Evolutionary conservation across 169 alveolate genomes (phyloP).

Genomic region (Miamiensis avidus): DNA sequence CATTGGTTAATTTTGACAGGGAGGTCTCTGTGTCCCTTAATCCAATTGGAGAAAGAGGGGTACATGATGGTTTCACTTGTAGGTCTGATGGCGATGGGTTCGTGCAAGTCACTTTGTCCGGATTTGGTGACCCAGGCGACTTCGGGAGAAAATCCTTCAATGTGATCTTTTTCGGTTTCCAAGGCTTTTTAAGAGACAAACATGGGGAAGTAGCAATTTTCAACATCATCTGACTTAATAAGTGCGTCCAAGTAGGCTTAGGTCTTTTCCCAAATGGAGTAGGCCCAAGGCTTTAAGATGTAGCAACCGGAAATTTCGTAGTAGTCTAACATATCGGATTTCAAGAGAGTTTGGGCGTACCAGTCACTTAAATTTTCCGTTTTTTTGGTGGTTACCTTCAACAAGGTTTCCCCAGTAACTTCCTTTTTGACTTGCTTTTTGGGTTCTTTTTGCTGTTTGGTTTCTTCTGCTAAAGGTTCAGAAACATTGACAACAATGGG

Average conservation of each 20-base stretch:
- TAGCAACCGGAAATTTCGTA: slow-evolving; percentile 99
- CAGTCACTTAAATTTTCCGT: slow-evolving; percentile 83
- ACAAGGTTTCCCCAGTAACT: slow-evolving; percentile 50
- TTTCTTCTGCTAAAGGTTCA: slow-evolving; percentile 51
- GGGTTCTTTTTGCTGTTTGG: slow-evolving; percentile 53
- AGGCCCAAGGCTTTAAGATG: slow-evolving; percentile 97
- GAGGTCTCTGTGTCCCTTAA: slow-evolving; percentile 97
- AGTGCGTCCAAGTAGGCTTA: slow-evolving; percentile 73
- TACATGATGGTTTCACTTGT: slow-evolving; percentile 99
- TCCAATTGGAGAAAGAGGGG: slow-evolving; percentile 97
- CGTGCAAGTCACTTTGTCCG: slow-evolving; percentile 93
- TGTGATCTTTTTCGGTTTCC: slow-evolving; percentile 97
- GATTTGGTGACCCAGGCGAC: slow-evolving; percentile 99
- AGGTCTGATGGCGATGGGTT: slow-evolving; percentile 99
- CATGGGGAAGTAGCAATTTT: slow-evolving; percentile 96
- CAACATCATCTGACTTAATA: slow-evolving; percentile 76
- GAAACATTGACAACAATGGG: slow-evolving; percentile 24
- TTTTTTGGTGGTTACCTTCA: slow-evolving; percentile 82
- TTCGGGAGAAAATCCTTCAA: slow-evolving; percentile 99
- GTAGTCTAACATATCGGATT: slow-evolving; percentile 97
- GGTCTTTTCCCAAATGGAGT: slow-evolving; percentile 97
- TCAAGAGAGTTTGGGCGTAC: slow-evolving; percentile 92
- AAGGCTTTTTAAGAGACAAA: slow-evolving; percentile 94
- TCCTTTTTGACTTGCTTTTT: slow-evolving; percentile 46
- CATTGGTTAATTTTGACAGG: slow-evolving; percentile 97